Base-by-base conservation (phyloP, 2,329 filamentous ascomycete species). In the Acrocalymma vagum region DNA sequence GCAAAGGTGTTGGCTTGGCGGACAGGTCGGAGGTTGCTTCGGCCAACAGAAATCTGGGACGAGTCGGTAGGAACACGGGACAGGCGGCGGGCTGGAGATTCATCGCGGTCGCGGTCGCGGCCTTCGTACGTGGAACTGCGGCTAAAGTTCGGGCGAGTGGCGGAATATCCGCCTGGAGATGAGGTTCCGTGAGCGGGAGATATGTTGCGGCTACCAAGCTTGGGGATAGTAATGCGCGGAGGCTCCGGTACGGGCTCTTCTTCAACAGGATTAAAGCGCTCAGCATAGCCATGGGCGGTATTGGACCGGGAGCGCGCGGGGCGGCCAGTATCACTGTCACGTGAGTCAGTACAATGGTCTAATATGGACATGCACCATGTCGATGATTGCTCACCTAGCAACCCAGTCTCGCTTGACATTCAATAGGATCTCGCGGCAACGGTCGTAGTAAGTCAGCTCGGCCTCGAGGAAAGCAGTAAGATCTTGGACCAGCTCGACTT, bases 371-470 rank as follows among this genome's bases (percentile, higher is more conserved):
- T 29, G 18, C 26, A 14, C 13, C 16, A 20, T 5, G 9, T 14
- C 6, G 23, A 27, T 16, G 30, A 21, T 9, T 48, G 24, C 77
- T 65, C 70, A 84, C 83, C 74, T 76, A 59, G 76, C 79, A 44
- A 85, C 85, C 85, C 86, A 88, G 48, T 88, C 83, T 55, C 79
- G 79, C 74, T 82, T 87, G 50, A 88, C 69, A 53, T 84, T 82
- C 49, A 86, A 54, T 38, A 97, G 81, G 53, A 95, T 88, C 55
- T 96, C 92, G 38, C 88, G 83, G 66, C 90, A 96, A 46, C 88
- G 86, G 67, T 97, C 93, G 67, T 96, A 88, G 72, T 94, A 96
- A 50, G 88, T 86, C 42, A 97, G 79, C 73, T 97, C 88, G 26
- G 90, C 87, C 48, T 97, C 92, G 35, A 97, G 75, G 67, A 97